A percentile compares a stretch with the other conserved stretches of the same genome.
Conservation (phyloP, 2,329 filamentous ascomycete species). For the Fusarium caatingaense region DNA sequence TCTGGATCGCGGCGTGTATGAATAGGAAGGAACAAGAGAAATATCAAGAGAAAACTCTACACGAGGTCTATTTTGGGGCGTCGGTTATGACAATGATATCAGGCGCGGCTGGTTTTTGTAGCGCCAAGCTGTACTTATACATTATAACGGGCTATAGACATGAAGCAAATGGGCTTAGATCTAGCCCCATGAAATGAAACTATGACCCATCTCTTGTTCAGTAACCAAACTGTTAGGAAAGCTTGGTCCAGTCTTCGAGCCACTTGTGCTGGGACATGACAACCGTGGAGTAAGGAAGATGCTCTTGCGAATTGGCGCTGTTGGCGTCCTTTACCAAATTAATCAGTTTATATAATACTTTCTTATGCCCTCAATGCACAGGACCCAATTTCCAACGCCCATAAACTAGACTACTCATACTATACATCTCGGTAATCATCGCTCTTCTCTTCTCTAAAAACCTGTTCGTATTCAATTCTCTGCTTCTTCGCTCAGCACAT, state of each 20-base stretch:
- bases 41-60: constrained; percentile 4
- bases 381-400: constrained; percentile 43
- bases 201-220: constrained; percentile 23
- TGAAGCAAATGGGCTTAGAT: constrained; percentile 8
- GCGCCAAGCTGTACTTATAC: constrained; percentile 43
- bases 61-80: constrained; percentile 14
- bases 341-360: constrained; percentile 23
- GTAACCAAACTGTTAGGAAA: not conserved
- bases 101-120: constrained; percentile 28
- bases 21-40: constrained; percentile 31
- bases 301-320: not conserved
- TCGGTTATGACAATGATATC: constrained; percentile 27
- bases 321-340: constrained; percentile 4
- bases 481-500: constrained; percentile 65
- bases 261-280: not conserved
- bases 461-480: constrained; percentile 49
- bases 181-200: constrained; percentile 21
- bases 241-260: not conserved
- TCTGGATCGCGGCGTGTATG: constrained; percentile 30
- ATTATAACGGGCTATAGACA: constrained; percentile 38
- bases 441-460: constrained; percentile 25
- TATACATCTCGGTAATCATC: constrained; percentile 39
- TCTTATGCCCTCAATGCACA: constrained; percentile 38
- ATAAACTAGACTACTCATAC: constrained; percentile 41
- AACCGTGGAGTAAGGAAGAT: not conserved